Base-by-base conservation (phyloP, 2,329 filamentous ascomycete species). In the Verticillium albo-atrum region DNA sequence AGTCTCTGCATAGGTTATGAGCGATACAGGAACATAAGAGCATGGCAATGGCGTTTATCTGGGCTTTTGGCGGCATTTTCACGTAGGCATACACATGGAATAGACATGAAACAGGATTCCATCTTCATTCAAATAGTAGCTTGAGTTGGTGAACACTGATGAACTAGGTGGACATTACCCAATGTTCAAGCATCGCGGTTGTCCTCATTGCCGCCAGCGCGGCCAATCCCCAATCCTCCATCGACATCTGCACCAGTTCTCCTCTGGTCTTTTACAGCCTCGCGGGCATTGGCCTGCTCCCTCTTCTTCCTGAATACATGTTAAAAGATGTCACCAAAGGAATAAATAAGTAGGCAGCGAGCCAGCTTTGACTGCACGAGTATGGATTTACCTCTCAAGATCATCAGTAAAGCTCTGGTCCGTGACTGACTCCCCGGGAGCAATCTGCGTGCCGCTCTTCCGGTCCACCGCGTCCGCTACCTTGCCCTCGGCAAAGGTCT, bases 381-480 rank as follows among this genome's bases (percentile, higher is more conserved):
- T n/a, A n/a, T n/a, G n/a, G n/a, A n/a, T n/a, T n/a, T 5, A 68
- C 66, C 58, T 61, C 20, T 67, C 66, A 23, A 68, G 47, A 2
- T 64, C 66, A 26, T 59, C 59, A 3, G 61, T 55, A 28, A 62
- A 68, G 10, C 67, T 64, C 15, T 66, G 63, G 7, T 58, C 52
- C 9, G 58, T 54, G 17, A 64, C 56, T 12, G 63, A 60, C 10
- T 66, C 58, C 4, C 65, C 66, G 3, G 64, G 63, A 3, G 55
- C 62, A 51, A 55, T 61, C 58, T 68, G 66, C 25, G 59, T 61
- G 7, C 66, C 66, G 52, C 61, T 67, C 64, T 68, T 68, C 26
- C 62, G 61, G 27, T 63, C 60, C 3, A 68, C 66, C 0, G 66
- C 66, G 15, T 68, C 62, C 30, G 66, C 66, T n/a, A 68, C 66